Percentiles rank a stretch among this genome's conserved stretches.
phyloP scores from a whole-genome alignment of 2,329 filamentous ascomycete genomes.

The Aureobasidium sp. region DNA sequence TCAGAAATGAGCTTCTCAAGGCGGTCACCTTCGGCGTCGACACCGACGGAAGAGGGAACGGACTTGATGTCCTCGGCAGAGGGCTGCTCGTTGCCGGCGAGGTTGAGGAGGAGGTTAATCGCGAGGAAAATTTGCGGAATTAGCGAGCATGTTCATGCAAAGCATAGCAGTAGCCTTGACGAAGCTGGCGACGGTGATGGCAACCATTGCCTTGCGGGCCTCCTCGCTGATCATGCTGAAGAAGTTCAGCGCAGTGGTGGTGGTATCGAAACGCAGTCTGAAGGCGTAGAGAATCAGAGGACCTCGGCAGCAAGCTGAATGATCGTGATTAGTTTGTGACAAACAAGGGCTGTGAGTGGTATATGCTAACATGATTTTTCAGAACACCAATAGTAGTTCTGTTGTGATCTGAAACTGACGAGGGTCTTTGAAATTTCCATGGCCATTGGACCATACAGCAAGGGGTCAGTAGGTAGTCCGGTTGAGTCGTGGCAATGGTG shows the following conservation, averaged over 20 bases:
- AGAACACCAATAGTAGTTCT: no score
- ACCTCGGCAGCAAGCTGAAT: no score
- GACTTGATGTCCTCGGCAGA: conserved; percentile 77
- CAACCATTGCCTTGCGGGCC: conserved; percentile 17
- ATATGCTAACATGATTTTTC: no score
- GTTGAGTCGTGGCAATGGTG: no score
- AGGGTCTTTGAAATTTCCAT: no score
- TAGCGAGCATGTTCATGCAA: conserved; percentile 24
- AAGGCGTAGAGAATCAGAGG: no score
- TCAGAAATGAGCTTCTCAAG: conserved; percentile 80
- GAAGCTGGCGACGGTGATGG: conserved; percentile 23
- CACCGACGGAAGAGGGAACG: conserved; percentile 88
- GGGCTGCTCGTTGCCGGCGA: conserved; percentile 86
- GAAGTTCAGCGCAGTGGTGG: conserved; percentile 24
- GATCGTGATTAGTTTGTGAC: no score
- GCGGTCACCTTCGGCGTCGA: conserved; percentile 85
- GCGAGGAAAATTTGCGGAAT: conserved; percentile 19
- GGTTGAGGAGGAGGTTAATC: conserved; percentile 75
- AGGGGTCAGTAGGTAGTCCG: no score
- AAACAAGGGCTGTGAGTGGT: no score
- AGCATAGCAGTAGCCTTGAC: conserved; percentile 22
- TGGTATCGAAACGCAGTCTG: conserved; percentile 24
- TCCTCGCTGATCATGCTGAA: conserved; percentile 19
- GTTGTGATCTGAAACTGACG: no score
- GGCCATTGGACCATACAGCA: no score